phyloP scores from a whole-genome alignment of 305 asterid species.

The Fraxinus xanthoxyloides region DNA sequence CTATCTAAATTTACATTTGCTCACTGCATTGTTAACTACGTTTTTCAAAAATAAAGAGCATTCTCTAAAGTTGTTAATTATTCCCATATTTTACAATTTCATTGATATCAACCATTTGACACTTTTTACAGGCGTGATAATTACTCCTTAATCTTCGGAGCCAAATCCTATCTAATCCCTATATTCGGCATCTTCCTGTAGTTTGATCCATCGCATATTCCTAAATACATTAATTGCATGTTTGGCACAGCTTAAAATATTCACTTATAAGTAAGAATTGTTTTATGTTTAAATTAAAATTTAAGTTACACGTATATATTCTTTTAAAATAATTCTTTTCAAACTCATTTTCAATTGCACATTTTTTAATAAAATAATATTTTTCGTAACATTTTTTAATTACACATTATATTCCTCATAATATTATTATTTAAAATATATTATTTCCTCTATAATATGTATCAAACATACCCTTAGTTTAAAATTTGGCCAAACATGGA shows the following conservation, averaged over 20 bases:
- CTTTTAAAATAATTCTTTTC: no score
- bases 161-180: background rate
- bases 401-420: no score
- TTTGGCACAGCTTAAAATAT: background rate
- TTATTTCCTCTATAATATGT: no score
- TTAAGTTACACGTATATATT: background rate
- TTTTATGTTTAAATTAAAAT: background rate
- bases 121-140: background rate
- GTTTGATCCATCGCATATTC: slow-evolving; percentile 22
- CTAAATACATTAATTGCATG: background rate
- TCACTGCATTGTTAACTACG: background rate
- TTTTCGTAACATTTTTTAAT: no score
- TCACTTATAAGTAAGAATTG: background rate
- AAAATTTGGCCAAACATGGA: background rate
- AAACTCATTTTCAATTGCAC: no score
- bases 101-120: background rate
- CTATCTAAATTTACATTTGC: no score
- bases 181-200: background rate
- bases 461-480: background rate
- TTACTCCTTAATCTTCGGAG: slow-evolving; percentile 10
- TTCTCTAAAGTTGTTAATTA: background rate
- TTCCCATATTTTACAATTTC: background rate
- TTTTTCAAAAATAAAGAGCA: background rate
- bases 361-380: no score
- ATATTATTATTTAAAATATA: no score